Evolutionary conservation across 2,329 filamentous ascomycete species (phyloP), one percentile per base, ranked within the genome.

Genomic region (Colletotrichum zoysiae): DNA sequence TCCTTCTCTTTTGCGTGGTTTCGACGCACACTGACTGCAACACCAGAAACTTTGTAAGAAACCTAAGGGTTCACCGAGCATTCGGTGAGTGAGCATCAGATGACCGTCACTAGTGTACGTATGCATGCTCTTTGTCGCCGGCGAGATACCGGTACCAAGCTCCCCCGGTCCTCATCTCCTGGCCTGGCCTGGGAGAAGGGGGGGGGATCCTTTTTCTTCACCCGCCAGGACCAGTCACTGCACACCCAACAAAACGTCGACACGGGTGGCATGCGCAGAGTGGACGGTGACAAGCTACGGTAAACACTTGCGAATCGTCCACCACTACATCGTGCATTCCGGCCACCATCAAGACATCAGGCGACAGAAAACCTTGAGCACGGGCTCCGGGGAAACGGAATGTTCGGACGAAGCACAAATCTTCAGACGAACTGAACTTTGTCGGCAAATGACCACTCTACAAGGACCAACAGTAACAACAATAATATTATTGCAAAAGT

Each of bases 351-450:
- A 16, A 44, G 38, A 69, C 53, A 69, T 64, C 69, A 48, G 69
- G 69, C 40, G 59, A 38, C 53, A 33, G 44, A 35, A 26, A 71
- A 64, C 58, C 51, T 56, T 71, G 35, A 46, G 33, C 64, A 59
- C 68, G 58, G 59, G 53, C 44, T 33, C 46, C 48, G 30, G 20
- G 51, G 9, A 59, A 51, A 26, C 51, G 51, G 35, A 35, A 62
- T 35, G 58, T 33, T 68, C 46, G 48, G 68, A 63, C 58, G 33
- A 46, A 38, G 26, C 18, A 35, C 11, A 59, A 64, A 60, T 42
- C 16, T 44, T 64, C 20, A 38, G 44, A 51, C 44, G 44, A 38
- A 30, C 30, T 30, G 2, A 3, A 30, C 30, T 62, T 60, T 61
- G 9, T 40, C 1, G 7, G 20, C 7, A 11, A n/a, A 16, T 38